Base-by-base conservation (phyloP, 2,329 filamentous ascomycete genomes). In the Lasiodiplodia citricola region DNA sequence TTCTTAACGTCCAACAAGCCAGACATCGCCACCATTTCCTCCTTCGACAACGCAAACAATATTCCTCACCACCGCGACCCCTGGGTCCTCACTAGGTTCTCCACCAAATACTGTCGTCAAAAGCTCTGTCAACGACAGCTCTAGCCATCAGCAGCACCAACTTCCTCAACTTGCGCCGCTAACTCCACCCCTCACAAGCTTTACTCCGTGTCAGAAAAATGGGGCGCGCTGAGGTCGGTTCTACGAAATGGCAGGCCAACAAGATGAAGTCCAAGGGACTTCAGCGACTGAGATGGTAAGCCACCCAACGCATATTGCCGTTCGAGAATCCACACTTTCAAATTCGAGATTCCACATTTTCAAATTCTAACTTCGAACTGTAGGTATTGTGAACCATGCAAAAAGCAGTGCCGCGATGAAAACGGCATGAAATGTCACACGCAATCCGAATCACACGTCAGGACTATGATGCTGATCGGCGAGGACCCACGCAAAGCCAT, bases 181-280 rank as follows among this genome's bases (percentile, higher is more conserved):
- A 28, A 4, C 25, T 13, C 8, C 41, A 23, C 18, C 44, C 44
- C n/a, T 47, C 44, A 3, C n/a, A 18, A 21, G 44, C n/a, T 47
- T 47, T n/a, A 47, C 44, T 21, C 44, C n/a, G n/a, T 18, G 10
- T n/a, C 23, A 13, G 14, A 72, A 91, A 78, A 65, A 98, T 98
- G 95, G 91, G 91, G 66, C 93, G 92, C 84, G 96, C 96, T 75
- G 96, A 98, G 84, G 90, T 93, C 66, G 96, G 96, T 71, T 92
- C 91, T 68, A 93, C 91, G n/a, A 98, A 97, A 83, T 88, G 93
- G 79, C 87, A 98, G 70, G 89, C 88, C 81, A 98, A 98, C 83
- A 91, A 94, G 82, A 90, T 97, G 84, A 97, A 97, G 82, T 87
- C 89, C 71, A 91, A 93, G 79, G 90, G 90, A 52, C 80, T 89